Evolutionary conservation across 1,139 yeast species (phyloP), one percentile per base, ranked within the genome.

Genomic region (Candida gigantensis): DNA sequence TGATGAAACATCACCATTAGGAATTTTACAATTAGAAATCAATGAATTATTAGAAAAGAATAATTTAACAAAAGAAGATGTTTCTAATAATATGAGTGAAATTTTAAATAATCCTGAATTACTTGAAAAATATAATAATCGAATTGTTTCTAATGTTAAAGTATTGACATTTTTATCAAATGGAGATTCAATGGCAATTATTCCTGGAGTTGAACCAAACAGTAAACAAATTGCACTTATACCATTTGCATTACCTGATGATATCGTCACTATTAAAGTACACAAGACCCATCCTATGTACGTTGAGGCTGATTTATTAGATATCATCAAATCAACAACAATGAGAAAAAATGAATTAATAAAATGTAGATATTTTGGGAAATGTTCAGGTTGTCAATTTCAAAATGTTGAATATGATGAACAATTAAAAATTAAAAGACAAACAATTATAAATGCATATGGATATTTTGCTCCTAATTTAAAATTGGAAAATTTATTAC

Each of bases 241-340:
- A 5, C 98, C 98, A 10, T 92, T 85, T 64, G 85, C 90, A 3
- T 66, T 86, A 25, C 95, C 95, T 1, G 97, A 96, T 1, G 98
- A 92, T 55, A 53, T 72, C 1, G 92, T 83, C 4, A 68, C 68
- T 11, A 73, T 88, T 36, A 79, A 77, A 48, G 78, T 92, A 0
- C 85, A 83, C 66, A 85, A 84, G 56, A 81, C 95, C 0, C 89
- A 86, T 55, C 86, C 89, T 24, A 65, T 66, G 29, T 83, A 81
- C 55, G 87, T 79, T 34, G 95, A 87, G 51, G 72, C 87, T 5
- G 97, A 90, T 53, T 65, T 90, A 39, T 54, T 86, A 21, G 60
- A 70, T 28, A 78, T 92, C 5, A 48, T 58, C 1, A 47, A 52
- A 4, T 54, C 71, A 3, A 71, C 90, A 1, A 47, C 58, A 0